A percentile compares a stretch with the other conserved stretches of the same genome.
Evolutionary conservation across 2,329 filamentous ascomycete species (phyloP).

Genomic region (Gaeumannomyces tritici): DNA sequence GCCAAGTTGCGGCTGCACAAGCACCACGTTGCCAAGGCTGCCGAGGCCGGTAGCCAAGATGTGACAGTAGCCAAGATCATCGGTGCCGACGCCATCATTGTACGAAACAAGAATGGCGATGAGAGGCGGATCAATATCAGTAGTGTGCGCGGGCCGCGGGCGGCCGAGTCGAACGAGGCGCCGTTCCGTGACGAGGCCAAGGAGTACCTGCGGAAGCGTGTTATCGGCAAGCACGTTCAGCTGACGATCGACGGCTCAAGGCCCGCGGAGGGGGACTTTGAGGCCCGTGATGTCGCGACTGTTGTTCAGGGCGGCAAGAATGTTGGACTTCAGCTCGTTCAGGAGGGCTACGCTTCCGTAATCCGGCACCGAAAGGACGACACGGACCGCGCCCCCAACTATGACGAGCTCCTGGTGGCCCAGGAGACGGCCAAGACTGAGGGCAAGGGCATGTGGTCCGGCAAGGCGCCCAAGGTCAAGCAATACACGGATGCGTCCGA

Average conservation of each 20-base stretch:
- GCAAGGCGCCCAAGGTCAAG: slow-evolving; percentile 75
- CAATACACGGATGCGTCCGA: slow-evolving; percentile 87
- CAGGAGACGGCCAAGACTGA: slow-evolving; percentile 78
- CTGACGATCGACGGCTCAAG: slow-evolving; percentile 85
- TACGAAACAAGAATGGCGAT: slow-evolving; percentile 72
- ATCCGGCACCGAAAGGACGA: slow-evolving; percentile 94
- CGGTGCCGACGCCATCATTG: slow-evolving; percentile 78
- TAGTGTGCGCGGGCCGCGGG: slow-evolving; percentile 87
- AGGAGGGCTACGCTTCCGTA: slow-evolving; percentile 86
- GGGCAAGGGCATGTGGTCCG: slow-evolving; percentile 90
- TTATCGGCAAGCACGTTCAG: slow-evolving; percentile 93
- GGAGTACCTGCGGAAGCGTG: slow-evolving; percentile 84
- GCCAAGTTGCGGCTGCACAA: slow-evolving; percentile 73
- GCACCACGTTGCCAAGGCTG: slow-evolving; percentile 63
- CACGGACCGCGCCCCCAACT: slow-evolving; percentile 85
- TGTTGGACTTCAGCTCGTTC: slow-evolving; percentile 73
- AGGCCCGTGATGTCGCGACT: slow-evolving; percentile 90
- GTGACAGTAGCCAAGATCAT: slow-evolving; percentile 78
- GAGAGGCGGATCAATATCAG: slow-evolving; percentile 72
- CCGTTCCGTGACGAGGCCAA: slow-evolving; percentile 91
- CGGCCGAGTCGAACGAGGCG: slow-evolving; percentile 74
- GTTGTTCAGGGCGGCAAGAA: slow-evolving; percentile 79
- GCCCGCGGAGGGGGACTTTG: slow-evolving; percentile 80
- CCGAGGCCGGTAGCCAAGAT: slow-evolving; percentile 57
- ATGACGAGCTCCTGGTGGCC: slow-evolving; percentile 76